Evolutionary conservation across 2,329 filamentous ascomycete species (phyloP).

Genomic region (Ceratocystis lukuohia): DNA sequence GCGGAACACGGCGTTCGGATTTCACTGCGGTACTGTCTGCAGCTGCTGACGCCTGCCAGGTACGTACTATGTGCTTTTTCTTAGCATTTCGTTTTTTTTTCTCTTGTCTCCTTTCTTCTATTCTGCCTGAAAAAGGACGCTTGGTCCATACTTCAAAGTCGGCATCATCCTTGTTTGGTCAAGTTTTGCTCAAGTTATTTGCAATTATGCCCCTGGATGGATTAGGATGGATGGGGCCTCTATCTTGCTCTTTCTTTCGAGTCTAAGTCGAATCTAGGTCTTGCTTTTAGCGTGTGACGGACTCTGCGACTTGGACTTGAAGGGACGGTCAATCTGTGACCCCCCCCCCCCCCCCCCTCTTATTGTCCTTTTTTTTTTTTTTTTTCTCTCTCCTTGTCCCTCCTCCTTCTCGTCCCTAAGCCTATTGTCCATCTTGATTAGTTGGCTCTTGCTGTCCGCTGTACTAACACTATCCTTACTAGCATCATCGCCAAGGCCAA

Average conservation of each 20-base stretch:
- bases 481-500: conserved; percentile 81
- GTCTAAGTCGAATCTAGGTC: neutral
- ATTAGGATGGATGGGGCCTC: neutral
- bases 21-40: conserved; percentile 82
- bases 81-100: conserved; percentile 12
- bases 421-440: neutral
- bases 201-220: conserved; percentile 7
- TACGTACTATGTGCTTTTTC: conserved; percentile 27
- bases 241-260: neutral
- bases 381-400: neutral
- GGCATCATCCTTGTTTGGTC: conserved; percentile 8
- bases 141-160: neutral
- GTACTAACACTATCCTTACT: conserved; percentile 19
- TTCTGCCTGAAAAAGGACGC: neutral
- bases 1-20: conserved; percentile 77
- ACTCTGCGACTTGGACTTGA: neutral
- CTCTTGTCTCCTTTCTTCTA: conserved; percentile 16
- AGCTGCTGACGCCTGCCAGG: conserved; percentile 76
- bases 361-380: neutral
- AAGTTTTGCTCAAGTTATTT: conserved; percentile 1
- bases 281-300: neutral
- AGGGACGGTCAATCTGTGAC: neutral
- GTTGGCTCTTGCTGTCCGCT: neutral
- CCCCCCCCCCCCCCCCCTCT: neutral
- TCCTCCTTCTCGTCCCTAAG: neutral